phyloP scores from a whole-genome alignment of 192 early-diverging fungal genomes.

The Rhizophagus sp. region DNA sequence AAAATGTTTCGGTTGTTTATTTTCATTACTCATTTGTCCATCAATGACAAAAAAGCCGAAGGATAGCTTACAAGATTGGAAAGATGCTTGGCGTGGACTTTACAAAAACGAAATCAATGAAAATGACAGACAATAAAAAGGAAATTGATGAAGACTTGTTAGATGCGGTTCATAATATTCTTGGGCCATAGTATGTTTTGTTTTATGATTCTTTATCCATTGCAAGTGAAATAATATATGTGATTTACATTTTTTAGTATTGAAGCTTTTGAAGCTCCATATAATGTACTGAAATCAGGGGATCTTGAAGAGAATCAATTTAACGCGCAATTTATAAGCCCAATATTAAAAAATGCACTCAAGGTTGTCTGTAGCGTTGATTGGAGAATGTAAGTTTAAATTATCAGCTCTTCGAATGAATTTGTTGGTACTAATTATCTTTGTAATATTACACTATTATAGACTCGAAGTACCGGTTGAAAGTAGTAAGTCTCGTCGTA shows the following conservation, averaged over 20 bases:
- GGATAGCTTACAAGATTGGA: conserved; percentile 7
- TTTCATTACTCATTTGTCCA: neutral
- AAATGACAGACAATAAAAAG: neutral
- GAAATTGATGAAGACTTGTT: neutral
- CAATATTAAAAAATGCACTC: conserved; percentile 11
- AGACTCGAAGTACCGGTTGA: conserved; percentile 24
- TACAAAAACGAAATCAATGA: neutral
- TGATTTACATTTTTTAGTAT: conserved; percentile 21
- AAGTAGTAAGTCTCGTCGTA: conserved; percentile 24
- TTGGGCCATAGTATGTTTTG: conserved; percentile 12
- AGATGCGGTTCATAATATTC: conserved; percentile 4
- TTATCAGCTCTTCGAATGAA: conserved; percentile 20
- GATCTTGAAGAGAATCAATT: conserved; percentile 28
- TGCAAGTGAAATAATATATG: neutral
- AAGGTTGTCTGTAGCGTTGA: conserved; percentile 1
- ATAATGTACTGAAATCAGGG: conserved; percentile 17
- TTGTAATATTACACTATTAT: conserved; percentile 25
- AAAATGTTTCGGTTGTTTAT: no score
- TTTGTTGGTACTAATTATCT: conserved; percentile 8
- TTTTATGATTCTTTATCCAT: neutral
- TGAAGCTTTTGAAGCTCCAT: conserved; percentile 28
- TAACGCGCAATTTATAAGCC: conserved; percentile 25
- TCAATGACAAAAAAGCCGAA: conserved; percentile 7
- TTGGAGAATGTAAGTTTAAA: conserved; percentile 30
- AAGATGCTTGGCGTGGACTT: neutral